Evolutionary conservation across 371 early-diverging fungal species (phyloP), one percentile per base, ranked within the genome.

Genomic region (Circinella minor): DNA sequence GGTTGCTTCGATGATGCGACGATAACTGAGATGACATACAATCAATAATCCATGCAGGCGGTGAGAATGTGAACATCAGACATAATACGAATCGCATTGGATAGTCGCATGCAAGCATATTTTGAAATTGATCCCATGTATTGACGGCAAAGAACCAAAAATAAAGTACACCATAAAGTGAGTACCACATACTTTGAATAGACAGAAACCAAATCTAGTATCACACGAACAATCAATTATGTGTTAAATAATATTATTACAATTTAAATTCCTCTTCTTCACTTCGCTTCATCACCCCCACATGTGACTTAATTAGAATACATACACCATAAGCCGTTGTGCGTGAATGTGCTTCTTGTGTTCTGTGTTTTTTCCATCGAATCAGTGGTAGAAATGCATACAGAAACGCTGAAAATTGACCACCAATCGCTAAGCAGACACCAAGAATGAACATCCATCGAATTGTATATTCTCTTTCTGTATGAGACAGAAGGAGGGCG

Each of bases 281-380:
- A 43, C 11, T 27, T 27, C 27, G 27, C 43, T 13, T n/a, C n/a
- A n/a, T 51, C 51, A 17, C 6, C 51, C 51, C 27, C 27, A 27
- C 27, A 27, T 2, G 27, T 27, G 27, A 27, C 2, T 27, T 27
- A 27, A 27, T 27, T 2, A 27, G 27, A 27, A 27, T 13, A 36
- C 60, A 63, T 75, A 75, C 75, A 36, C 75, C 75, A 15, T 71
- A 55, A 3, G 75, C 66, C 8, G 75, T 67, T 48, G 75, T 71
- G 55, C 54, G 68, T 36, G 74, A 67, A 27, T 70, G 74, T 2
- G 55, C 55, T 51, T 70, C 66, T 18, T 74, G 67, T 0, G 68
- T 27, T 48, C 70, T 10, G 13, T 65, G 20, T 20, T 34, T 46
- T 39, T 54, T 69, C n/a, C 65, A 51, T 4, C 67, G 54, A 14